A percentile compares a stretch with the other conserved stretches of the same genome.
Evolutionary conservation across 257 asterid species (phyloP).

Genomic region (Petunia secreta): DNA sequence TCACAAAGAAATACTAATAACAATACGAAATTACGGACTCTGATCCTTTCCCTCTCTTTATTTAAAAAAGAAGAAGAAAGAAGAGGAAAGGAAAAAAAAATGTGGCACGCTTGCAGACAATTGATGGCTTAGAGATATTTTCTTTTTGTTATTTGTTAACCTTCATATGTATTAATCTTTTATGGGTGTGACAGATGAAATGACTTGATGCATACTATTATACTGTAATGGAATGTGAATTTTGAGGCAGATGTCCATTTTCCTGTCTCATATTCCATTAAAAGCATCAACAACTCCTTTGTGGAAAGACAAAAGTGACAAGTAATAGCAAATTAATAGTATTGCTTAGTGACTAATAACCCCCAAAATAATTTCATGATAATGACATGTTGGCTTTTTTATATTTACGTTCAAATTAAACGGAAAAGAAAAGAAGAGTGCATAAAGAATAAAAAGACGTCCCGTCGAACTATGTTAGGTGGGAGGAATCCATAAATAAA

Average conservation of each 20-base stretch:
- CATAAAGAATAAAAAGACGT: neutral
- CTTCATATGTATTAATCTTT: neutral
- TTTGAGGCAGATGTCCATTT: too few relatives aligned
- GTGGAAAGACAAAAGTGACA: neutral
- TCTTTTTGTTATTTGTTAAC: too few relatives aligned
- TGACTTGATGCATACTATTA: neutral
- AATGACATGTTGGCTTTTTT: neutral
- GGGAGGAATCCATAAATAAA: neutral
- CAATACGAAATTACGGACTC: too few relatives aligned
- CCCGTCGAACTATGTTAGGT: neutral
- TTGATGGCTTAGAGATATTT: neutral
- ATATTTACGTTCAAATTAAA: too few relatives aligned
- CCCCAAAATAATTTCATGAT: slow-evolving; percentile 7
- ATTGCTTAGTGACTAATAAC: neutral
- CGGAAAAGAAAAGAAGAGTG: neutral
- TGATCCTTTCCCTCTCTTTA: too few relatives aligned
- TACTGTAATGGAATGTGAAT: too few relatives aligned
- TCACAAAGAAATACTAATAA: too few relatives aligned
- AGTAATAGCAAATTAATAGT: neutral
- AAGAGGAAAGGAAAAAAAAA: too few relatives aligned
- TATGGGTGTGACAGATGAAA: neutral
- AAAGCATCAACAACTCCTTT: neutral
- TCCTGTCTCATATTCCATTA: too few relatives aligned
- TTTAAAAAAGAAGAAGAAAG: too few relatives aligned
- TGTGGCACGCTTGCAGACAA: neutral